phyloP scores from a whole-genome alignment of 225 moss, liverwort and hornwort species.

The Marchantia polymorpha region DNA sequence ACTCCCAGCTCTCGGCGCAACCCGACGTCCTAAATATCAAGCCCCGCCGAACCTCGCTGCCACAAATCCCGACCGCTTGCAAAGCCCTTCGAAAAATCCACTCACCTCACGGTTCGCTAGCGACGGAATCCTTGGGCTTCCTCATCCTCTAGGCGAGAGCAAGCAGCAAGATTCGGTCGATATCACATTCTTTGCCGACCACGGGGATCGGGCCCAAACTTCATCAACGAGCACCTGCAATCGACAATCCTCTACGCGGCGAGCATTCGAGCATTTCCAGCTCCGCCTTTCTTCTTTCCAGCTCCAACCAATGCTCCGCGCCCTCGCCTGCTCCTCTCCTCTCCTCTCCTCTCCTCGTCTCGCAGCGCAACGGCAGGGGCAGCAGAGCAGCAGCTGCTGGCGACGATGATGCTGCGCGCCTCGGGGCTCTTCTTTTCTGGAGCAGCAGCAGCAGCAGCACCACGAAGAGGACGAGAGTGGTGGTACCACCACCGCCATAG shows the following conservation, averaged over 20 bases:
- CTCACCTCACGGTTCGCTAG: neutral
- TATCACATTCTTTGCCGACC: neutral
- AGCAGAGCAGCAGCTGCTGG: neutral
- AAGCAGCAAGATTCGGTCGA: neutral
- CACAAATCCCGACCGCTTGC: neutral
- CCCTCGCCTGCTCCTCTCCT: neutral
- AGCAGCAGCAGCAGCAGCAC: too few relatives aligned
- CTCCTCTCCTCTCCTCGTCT: neutral
- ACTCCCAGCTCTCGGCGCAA: neutral
- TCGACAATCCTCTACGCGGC: neutral
- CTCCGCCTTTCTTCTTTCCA: neutral
- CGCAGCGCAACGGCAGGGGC: too few relatives aligned
- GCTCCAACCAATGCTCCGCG: neutral
- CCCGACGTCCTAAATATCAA: neutral
- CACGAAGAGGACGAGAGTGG: neutral
- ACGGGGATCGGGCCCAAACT: neutral
- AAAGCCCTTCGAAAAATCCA: neutral
- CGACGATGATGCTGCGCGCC: too few relatives aligned
- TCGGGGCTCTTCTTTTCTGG: too few relatives aligned
- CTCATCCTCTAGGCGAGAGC: constrained; percentile 2
- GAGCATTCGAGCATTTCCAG: neutral
- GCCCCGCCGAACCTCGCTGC: neutral
- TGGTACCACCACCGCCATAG: constrained; percentile 6
- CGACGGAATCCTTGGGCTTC: constrained; percentile 10
- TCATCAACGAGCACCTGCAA: neutral